phyloP scores from a whole-genome alignment of 257 asterid genomes.

The Solanum neorickii region DNA sequence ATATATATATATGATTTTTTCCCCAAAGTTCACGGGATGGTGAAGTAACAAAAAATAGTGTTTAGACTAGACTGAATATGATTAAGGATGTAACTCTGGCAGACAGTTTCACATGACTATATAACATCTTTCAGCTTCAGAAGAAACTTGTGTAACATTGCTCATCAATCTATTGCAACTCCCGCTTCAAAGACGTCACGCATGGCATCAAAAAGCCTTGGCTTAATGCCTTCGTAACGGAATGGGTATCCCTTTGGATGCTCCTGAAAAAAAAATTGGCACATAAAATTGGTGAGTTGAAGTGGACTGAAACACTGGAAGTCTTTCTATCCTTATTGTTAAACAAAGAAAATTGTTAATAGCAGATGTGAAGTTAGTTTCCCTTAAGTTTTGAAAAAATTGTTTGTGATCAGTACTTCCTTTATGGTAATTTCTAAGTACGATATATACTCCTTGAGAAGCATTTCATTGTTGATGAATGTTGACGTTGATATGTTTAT shows the following conservation, averaged over 20 bases:
- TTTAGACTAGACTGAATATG: background rate
- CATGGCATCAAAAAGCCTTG: conserved; percentile 21
- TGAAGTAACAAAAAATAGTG: background rate
- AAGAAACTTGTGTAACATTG: background rate
- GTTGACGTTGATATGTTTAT: background rate
- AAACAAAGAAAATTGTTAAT: background rate
- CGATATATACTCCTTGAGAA: background rate
- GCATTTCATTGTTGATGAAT: background rate
- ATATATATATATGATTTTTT: too few species aligned
- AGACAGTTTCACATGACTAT: background rate
- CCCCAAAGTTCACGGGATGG: background rate
- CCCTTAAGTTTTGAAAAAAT: background rate
- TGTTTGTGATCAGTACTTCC: background rate
- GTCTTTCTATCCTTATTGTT: background rate
- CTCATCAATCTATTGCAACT: conserved; percentile 5
- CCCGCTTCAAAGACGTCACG: conserved; percentile 28
- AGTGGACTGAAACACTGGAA: background rate
- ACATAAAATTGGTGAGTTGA: background rate
- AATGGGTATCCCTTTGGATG: background rate
- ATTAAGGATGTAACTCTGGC: background rate
- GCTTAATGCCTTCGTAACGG: background rate
- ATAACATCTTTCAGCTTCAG: background rate
- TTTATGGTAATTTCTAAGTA: background rate
- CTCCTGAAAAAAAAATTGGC: background rate
- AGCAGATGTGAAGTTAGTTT: background rate